Percentiles rank a stretch among this genome's conserved stretches.
Evolutionary conservation across 345 rosid genomes (phyloP).

Genomic region (Euphorbia lathyris): DNA sequence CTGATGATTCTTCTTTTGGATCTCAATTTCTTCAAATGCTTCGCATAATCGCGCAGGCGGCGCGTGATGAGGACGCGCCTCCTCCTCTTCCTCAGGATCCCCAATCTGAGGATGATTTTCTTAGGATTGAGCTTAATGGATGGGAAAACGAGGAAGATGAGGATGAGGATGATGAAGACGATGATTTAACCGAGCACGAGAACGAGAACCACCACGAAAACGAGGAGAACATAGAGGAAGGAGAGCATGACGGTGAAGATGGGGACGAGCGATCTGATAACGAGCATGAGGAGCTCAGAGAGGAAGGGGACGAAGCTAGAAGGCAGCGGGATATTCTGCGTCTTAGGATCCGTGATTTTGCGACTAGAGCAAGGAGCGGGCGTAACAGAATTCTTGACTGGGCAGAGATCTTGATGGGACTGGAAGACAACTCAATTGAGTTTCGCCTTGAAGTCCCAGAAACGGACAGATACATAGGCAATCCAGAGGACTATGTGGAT

Average conservation of each 20-base stretch:
- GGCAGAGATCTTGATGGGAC: conserved; percentile 40
- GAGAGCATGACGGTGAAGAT: conserved; percentile 9
- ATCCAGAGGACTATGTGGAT: conserved; percentile 58
- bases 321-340: conserved; percentile 45
- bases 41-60: conserved; percentile 44
- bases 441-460: conserved; percentile 52
- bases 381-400: conserved; percentile 59
- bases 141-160: conserved; percentile 56
- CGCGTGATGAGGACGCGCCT: conserved; percentile 49
- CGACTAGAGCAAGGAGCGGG: conserved; percentile 54
- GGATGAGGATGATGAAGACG: conserved; percentile 36
- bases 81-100: conserved; percentile 39
- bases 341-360: conserved; percentile 43
- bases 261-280: conserved; percentile 16
- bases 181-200: conserved; percentile 22
- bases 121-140: conserved; percentile 51
- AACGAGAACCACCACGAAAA: not conserved
- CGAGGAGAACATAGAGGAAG: conserved; percentile 27
- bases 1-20: conserved; percentile 47
- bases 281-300: conserved; percentile 19
- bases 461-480: conserved; percentile 46
- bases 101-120: conserved; percentile 48
- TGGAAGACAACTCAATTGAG: conserved; percentile 65
- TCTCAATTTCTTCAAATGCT: conserved; percentile 64
- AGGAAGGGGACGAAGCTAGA: conserved; percentile 38